Percentiles rank a stretch among this genome's conserved stretches.
Conservation (phyloP, 2,329 filamentous ascomycete species). For the Cryoendolithus antarcticus region DNA sequence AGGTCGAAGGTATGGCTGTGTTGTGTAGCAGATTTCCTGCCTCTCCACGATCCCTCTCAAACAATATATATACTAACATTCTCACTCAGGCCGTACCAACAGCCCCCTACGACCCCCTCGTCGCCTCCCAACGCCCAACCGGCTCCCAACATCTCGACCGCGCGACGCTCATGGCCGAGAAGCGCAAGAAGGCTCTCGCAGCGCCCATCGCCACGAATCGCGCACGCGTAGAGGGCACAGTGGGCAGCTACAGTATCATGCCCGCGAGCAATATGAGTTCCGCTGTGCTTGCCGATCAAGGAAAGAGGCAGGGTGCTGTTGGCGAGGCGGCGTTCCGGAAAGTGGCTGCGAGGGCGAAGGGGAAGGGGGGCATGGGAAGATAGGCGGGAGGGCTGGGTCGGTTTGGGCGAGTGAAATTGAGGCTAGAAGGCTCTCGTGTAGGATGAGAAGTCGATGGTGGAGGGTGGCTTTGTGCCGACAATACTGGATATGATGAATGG, state of each 20-base stretch:
- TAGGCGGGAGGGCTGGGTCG: too few relatives aligned
- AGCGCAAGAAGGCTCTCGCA: conserved; percentile 40
- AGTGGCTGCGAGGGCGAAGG: conserved; percentile 4
- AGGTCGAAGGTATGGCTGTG: conserved; percentile 55
- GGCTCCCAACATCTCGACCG: conserved; percentile 23
- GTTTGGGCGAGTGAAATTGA: too few relatives aligned
- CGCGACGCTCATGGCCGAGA: conserved; percentile 33
- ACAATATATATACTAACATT: conserved; percentile 46
- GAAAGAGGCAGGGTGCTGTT: conserved; percentile 15
- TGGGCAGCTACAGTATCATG: conserved; percentile 50
- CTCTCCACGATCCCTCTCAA: conserved; percentile 58
- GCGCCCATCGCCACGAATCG: conserved; percentile 43
- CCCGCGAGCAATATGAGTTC: conserved; percentile 41
- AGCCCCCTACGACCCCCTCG: conserved; percentile 47
- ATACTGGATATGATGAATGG: too few relatives aligned
- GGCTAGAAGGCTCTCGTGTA: too few relatives aligned
- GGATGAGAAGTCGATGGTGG: too few relatives aligned
- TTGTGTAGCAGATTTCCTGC: conserved; percentile 28
- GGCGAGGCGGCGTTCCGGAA: conserved; percentile 25
- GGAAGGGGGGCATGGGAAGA: conserved; percentile 1
- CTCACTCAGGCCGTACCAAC: conserved; percentile 35
- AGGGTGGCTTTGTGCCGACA: too few relatives aligned
- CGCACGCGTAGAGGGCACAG: conserved; percentile 44
- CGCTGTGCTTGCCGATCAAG: conserved; percentile 13
- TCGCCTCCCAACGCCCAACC: conserved; percentile 11